phyloP scores from a whole-genome alignment of 495 filamentous ascomycete species.

The Ascobolus immersus region DNA sequence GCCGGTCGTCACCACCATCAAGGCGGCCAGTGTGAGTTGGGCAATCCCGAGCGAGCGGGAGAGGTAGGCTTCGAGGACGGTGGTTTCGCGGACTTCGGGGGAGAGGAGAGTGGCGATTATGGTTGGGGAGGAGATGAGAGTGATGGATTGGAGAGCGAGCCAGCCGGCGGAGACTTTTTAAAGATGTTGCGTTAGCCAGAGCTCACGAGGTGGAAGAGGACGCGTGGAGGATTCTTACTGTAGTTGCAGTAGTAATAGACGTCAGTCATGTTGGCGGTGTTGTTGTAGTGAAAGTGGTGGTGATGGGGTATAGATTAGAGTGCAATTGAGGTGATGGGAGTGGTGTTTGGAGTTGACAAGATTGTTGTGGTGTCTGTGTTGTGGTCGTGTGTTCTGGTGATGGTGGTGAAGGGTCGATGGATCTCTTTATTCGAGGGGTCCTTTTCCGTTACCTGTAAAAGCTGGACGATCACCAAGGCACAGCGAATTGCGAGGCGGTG shows the following conservation, averaged over 20 bases:
- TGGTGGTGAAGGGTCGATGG: too few relatives aligned
- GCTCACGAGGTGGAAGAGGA: neutral
- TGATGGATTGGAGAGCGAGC: constrained; percentile 39
- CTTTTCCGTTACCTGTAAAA: too few relatives aligned
- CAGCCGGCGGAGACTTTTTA: constrained; percentile 27
- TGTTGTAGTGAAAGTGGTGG: too few relatives aligned
- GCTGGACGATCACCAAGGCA: too few relatives aligned
- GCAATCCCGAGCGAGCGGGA: constrained; percentile 41
- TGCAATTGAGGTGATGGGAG: too few relatives aligned
- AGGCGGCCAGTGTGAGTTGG: constrained; percentile 35
- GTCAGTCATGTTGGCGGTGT: constrained; percentile 10
- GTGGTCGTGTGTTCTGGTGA: too few relatives aligned
- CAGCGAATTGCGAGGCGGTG: too few relatives aligned
- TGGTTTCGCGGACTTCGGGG: constrained; percentile 28
- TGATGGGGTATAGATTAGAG: too few relatives aligned
- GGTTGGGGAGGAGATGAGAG: constrained; percentile 37
- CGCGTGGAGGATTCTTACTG: constrained; percentile 4
- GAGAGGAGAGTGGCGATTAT: constrained; percentile 38
- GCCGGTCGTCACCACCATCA: constrained; percentile 46
- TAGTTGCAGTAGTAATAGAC: constrained; percentile 17
- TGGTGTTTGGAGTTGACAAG: too few relatives aligned
- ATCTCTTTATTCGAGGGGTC: too few relatives aligned
- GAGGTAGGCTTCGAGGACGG: constrained; percentile 52
- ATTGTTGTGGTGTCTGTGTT: too few relatives aligned
- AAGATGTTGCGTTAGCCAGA: constrained; percentile 1